Evolutionary conservation across 148 eudicot genomes (phyloP), one percentile per base, ranked within the genome.

Genomic region (Gaultheria prostrata): DNA sequence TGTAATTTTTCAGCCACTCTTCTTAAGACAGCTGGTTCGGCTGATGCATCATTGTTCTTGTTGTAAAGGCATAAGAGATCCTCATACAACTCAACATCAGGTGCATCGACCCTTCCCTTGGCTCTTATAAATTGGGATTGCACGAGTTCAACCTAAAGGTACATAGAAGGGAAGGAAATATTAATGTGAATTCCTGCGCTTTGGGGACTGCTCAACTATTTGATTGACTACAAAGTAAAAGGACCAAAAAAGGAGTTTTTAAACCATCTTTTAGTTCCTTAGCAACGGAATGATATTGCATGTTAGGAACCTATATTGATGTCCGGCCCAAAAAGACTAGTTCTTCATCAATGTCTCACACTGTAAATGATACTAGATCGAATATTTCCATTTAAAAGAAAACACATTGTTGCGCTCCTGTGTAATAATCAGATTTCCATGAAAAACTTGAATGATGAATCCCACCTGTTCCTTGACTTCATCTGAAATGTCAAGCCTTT

Each of bases 391-490:
- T 71, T 32, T 15, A 78, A 56, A 65, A 15, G 39, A 26, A 33
- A 71, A 48, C 43, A 17, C 4, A 14, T 43, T n/a, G n/a, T 15
- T 65, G 43, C 35, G 67, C 24, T 33, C 78, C 51, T 51, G 20
- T 17, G 21, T 14, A 72, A 51, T 14, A 72, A 51, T 82, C 50
- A n/a, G 6, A 78, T 82, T 30, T 72, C 24, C 15, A 20, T 7
- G 4, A 72, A 51, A 10, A 50, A 43, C 7, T 81, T 5, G 9
- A 65, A 54, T 15, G 13, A 69, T 80, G 70, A 82, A 33, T 79
- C 50, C 54, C 76, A 96, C 98, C 97, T 96, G 98, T 83, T 96
- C 98, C 86, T 92, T 94, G 69, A 96, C 92, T 92, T 96, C 98
- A 76, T 96, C 98, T 15, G 98, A 92, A 54, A 96, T 93, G 85